Conservation (phyloP, 108 stramenopile genomes). For the Skeletonema tropicum region DNA sequence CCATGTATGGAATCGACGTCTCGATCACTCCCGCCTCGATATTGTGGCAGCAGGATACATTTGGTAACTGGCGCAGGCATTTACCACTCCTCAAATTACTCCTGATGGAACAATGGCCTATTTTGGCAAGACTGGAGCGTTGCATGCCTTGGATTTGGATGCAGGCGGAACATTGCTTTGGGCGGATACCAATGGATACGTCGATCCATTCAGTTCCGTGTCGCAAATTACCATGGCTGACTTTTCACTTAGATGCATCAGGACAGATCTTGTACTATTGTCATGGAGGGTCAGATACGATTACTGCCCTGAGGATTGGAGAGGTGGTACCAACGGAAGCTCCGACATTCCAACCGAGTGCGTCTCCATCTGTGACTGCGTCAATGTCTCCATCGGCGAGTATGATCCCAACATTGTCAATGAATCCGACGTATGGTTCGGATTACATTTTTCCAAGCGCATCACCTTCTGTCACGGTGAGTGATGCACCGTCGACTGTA, state of each 20-base stretch:
- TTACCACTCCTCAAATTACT: background rate
- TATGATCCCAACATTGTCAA: background rate
- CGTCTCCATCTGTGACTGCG: slow-evolving; percentile 3
- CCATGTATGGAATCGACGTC: background rate
- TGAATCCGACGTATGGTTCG: background rate
- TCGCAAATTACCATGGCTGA: slow-evolving; percentile 7
- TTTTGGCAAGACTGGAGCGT: slow-evolving; percentile 7
- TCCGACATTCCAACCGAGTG: background rate
- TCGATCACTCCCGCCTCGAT: background rate
- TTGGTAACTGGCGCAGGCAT: slow-evolving; percentile 1
- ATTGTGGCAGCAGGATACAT: background rate
- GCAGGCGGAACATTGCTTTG: background rate
- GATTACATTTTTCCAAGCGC: slow-evolving; percentile 6
- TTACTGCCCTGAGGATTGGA: slow-evolving; percentile 1
- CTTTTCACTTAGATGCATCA: background rate
- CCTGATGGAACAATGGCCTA: slow-evolving; percentile 6
- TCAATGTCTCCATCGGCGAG: slow-evolving; percentile 4
- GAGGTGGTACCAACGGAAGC: slow-evolving; percentile 1
- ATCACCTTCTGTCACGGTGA: background rate
- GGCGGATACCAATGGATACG: slow-evolving; percentile 5
- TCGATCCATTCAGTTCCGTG: background rate
- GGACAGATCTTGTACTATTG: slow-evolving; percentile 6
- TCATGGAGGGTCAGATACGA: background rate
- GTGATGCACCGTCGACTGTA: background rate
- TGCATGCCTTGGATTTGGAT: background rate